A percentile compares a stretch with the other conserved stretches of the same genome.
Conservation (phyloP, 176 grass and related monocot species). For the Juncus effusus region DNA sequence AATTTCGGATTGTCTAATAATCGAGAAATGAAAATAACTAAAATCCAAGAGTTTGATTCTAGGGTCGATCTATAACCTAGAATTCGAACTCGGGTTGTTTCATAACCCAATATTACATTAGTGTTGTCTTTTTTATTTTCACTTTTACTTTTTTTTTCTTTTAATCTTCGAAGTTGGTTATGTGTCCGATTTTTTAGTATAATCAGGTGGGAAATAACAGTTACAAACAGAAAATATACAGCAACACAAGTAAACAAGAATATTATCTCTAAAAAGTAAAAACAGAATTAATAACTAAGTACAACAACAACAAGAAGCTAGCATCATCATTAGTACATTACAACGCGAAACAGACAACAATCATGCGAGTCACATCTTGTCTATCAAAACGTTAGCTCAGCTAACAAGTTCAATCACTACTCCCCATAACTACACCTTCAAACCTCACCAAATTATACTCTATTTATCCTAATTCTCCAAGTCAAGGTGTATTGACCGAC, state of each 20-base stretch:
- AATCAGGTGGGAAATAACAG: not conserved
- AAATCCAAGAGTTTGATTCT: too few relatives aligned
- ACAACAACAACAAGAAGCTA: too few relatives aligned
- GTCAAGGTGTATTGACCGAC: constrained; percentile 36
- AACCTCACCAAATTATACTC: constrained; percentile 7
- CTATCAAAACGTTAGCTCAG: not conserved
- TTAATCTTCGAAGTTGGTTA: too few relatives aligned
- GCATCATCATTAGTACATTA: too few relatives aligned
- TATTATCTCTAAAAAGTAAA: not conserved
- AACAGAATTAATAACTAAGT: too few relatives aligned
- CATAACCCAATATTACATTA: too few relatives aligned
- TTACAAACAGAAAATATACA: not conserved
- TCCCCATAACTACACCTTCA: not conserved
- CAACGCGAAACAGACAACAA: too few relatives aligned
- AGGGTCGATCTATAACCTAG: too few relatives aligned
- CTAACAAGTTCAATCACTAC: not conserved
- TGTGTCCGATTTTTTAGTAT: not conserved
- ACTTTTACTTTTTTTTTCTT: too few relatives aligned
- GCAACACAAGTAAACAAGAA: not conserved
- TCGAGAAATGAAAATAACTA: not conserved
- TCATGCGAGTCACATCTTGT: not conserved
- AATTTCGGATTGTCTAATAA: not conserved
- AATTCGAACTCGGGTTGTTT: too few relatives aligned
- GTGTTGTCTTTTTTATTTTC: too few relatives aligned
- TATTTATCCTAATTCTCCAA: not conserved